Percentiles rank a stretch among this genome's conserved stretches.
phyloP scores from a whole-genome alignment of 2,329 filamentous ascomycete genomes.

The Talaromyces albobiverticillius region DNA sequence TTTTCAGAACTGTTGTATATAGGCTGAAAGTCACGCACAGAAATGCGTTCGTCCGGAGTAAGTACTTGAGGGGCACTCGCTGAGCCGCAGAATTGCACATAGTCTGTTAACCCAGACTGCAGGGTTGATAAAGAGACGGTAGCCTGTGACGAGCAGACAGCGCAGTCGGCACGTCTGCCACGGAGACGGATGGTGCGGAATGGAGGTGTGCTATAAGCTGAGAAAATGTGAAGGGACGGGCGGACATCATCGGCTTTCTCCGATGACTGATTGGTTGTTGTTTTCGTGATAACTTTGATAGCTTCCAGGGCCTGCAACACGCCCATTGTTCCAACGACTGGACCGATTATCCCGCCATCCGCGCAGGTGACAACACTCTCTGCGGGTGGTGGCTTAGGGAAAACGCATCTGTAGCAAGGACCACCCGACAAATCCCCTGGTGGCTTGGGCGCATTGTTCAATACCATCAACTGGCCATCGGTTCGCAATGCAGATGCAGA shows the following conservation, averaged over 20 bases:
- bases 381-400: constrained; percentile 79
- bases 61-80: constrained; percentile 56
- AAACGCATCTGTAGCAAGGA: constrained; percentile 92
- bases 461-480: constrained; percentile 83
- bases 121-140: constrained; percentile 64
- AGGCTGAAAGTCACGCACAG: constrained; percentile 57
- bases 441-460: constrained; percentile 73
- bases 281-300: constrained; percentile 70
- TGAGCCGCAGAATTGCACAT: constrained; percentile 80
- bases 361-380: constrained; percentile 82
- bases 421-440: constrained; percentile 61
- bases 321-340: constrained; percentile 91
- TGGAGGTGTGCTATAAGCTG: constrained; percentile 39
- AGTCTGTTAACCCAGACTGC: constrained; percentile 68
- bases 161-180: constrained; percentile 65
- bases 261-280: constrained; percentile 19
- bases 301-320: constrained; percentile 87
- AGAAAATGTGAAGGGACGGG: constrained; percentile 39
- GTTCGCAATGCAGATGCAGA: constrained; percentile 86
- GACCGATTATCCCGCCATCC: constrained; percentile 88
- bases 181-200: constrained; percentile 78
- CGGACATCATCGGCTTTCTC: constrained; percentile 17
- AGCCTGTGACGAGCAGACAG: constrained; percentile 67
- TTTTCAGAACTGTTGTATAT: constrained; percentile 10
- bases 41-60: constrained; percentile 63